Base-by-base conservation (phyloP, 2,329 filamentous ascomycete genomes). In the Colletotrichum spinosum region DNA sequence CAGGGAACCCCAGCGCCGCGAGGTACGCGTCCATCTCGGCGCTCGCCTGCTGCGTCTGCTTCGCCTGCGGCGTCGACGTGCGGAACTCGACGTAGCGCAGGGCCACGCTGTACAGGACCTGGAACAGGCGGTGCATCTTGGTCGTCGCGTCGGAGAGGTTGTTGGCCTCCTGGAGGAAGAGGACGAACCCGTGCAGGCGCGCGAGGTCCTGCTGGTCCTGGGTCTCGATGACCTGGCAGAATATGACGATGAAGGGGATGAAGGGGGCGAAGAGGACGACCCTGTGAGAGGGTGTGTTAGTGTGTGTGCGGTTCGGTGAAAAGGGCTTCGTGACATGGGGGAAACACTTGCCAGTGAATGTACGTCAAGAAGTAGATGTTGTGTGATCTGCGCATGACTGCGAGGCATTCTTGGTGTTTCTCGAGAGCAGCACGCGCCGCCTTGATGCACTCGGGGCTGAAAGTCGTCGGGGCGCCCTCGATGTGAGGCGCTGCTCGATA, bases 81-180 rank as follows among this genome's bases (percentile, higher is more conserved):
- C 86, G 86, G 2, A 85, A 84, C 69, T 88, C 84, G 8, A 89
- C 78, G 66, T 89, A 90, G 3, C 88, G 77, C 34, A 82, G 80
- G 0, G 87, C 86, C 4, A 90, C 84, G 37, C 81, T 86, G 68
- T 85, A 82, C 44, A 90, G 81, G 1, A 88, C 82, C 48, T 86
- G 81, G 68, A 86, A 89, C 11, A 90, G 79, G 34, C 82, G 85
- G 67, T 87, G 82, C 33, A 88, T 77, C 68, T 86, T 86, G 25
- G 80, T 78, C 6, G 86, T 83, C 0, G 84, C 84, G 57, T 86
- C 72, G 1, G 78, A 80, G 1, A 79, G 68, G 2, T 81, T 77
- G 34, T 79, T 80, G 2, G 83, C 80, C 0, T 81, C 79, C 58
- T 84, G 81, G 1, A 88, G 79, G n/a, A 84, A 88, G 4, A 75